A percentile compares a stretch with the other conserved stretches of the same genome.
Evolutionary conservation across 2,329 filamentous ascomycete species (phyloP).

Genomic region (Hymenoscyphus repandus): DNA sequence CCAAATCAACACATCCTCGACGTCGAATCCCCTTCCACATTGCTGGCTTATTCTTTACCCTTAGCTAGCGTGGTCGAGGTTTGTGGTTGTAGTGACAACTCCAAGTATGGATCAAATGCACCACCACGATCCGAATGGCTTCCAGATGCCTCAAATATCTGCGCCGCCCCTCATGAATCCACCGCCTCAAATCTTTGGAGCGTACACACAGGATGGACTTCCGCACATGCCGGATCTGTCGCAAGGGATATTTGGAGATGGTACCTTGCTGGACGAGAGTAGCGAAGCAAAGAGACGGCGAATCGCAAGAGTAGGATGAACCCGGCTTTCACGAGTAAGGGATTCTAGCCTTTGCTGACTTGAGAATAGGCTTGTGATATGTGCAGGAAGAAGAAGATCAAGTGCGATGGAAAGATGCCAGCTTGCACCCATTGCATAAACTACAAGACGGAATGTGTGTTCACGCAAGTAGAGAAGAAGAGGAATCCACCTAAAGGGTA

Average conservation of each 20-base stretch:
- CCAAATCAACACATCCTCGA: neutral
- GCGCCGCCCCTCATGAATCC: constrained; percentile 58
- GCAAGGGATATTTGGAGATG: constrained; percentile 56
- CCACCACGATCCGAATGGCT: constrained; percentile 39
- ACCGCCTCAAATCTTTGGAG: constrained; percentile 65
- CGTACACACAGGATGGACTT: constrained; percentile 55
- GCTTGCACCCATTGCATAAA: constrained; percentile 94
- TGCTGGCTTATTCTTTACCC: neutral
- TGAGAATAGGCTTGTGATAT: constrained; percentile 48
- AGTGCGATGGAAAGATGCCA: constrained; percentile 94
- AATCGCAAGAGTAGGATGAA: constrained; percentile 54
- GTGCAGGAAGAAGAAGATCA: constrained; percentile 96
- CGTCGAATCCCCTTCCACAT: neutral
- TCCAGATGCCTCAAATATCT: constrained; percentile 57
- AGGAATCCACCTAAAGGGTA: constrained; percentile 94
- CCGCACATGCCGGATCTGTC: constrained; percentile 52
- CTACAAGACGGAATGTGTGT: constrained; percentile 96
- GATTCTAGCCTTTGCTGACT: constrained; percentile 10
- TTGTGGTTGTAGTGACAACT: neutral
- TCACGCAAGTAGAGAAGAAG: constrained; percentile 99
- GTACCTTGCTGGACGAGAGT: constrained; percentile 54
- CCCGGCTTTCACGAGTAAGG: neutral
- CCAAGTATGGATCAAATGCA: constrained; percentile 21
- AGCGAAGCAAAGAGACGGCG: constrained; percentile 68
- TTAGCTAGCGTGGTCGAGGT: constrained; percentile 1